A percentile compares a stretch with the other conserved stretches of the same genome.
phyloP scores from a whole-genome alignment of 441 rosid species.

The Pelargonium cotyledonis region DNA sequence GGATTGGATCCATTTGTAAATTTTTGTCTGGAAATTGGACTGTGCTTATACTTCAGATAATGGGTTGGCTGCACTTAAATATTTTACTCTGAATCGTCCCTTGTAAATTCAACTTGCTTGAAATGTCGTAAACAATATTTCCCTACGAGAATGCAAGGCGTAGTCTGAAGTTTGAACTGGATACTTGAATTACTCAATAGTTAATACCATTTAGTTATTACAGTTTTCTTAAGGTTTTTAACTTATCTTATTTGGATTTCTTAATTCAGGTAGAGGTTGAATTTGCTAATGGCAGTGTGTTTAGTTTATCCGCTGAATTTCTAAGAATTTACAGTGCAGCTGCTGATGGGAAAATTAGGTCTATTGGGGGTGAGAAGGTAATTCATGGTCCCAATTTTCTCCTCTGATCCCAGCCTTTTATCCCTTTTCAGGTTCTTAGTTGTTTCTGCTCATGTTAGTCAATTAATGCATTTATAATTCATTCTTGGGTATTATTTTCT shows the following conservation, averaged over 20 bases:
- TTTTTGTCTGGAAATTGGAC: not conserved
- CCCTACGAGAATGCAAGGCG: not conserved
- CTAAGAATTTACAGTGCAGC: constrained; percentile 82
- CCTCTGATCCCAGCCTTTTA: not conserved
- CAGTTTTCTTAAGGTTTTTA: not conserved
- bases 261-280: constrained; percentile 66
- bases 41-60: not conserved
- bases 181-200: not conserved
- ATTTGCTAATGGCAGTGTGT: constrained; percentile 58
- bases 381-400: not conserved
- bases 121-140: not conserved
- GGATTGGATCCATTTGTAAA: not conserved
- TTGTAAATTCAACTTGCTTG: not conserved
- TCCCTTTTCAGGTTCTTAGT: not conserved
- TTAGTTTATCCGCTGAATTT: constrained; percentile 67
- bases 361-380: constrained; percentile 87
- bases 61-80: not conserved
- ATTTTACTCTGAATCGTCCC: not conserved
- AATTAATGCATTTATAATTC: not conserved
- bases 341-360: constrained; percentile 82
- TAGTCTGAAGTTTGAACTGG: not conserved
- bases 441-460: not conserved
- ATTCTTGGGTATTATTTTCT: not conserved
- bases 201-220: not conserved
- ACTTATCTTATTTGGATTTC: not conserved